Percentiles rank a stretch among this genome's conserved stretches.
phyloP scores from a whole-genome alignment of 208 protist species.

The Vickermania ingenoplastis region DNA sequence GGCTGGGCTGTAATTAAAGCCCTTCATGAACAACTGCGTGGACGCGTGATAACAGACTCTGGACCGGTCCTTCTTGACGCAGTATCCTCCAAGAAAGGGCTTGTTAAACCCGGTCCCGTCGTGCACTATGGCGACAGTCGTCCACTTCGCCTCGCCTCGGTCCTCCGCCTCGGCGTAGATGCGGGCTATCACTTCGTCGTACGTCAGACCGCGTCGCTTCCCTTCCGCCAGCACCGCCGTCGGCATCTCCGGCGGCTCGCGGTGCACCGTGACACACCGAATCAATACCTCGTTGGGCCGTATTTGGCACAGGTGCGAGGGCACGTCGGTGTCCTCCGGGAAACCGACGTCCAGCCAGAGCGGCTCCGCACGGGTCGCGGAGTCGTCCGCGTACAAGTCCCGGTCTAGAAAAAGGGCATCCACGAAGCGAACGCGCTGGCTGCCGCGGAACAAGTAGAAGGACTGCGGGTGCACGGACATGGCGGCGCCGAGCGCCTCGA shows the following conservation, averaged over 20 bases:
- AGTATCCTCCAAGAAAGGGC: constrained; percentile 91
- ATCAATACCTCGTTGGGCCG: constrained; percentile 28
- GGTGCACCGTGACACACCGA: constrained; percentile 38
- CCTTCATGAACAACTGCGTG: constrained; percentile 80
- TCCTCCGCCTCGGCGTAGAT: constrained; percentile 16
- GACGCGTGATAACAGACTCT: constrained; percentile 83
- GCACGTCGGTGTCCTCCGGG: constrained; percentile 18
- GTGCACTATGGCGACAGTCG: constrained; percentile 26
- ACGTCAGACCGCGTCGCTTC: constrained; percentile 39
- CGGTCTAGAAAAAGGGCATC: constrained; percentile 36
- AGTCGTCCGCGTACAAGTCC: constrained; percentile 9
- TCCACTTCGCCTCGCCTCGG: constrained; percentile 4
- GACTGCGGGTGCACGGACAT: constrained; percentile 52
- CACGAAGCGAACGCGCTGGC: constrained; percentile 59
- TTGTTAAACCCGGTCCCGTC: constrained; percentile 26
- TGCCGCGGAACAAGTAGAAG: constrained; percentile 40
- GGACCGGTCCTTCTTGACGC: constrained; percentile 50
- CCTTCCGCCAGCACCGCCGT: constrained; percentile 48
- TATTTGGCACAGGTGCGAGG: constrained; percentile 39
- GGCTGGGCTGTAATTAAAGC: constrained; percentile 57
- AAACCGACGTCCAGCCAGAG: constrained; percentile 43
- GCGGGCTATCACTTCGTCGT: constrained; percentile 48
- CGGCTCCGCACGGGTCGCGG: constrained; percentile 25
- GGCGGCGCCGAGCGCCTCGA: constrained; percentile 39
- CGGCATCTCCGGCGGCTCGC: constrained; percentile 24